phyloP scores from a whole-genome alignment of 164 flowering plant genomes.

The Nelumbo lutea region DNA sequence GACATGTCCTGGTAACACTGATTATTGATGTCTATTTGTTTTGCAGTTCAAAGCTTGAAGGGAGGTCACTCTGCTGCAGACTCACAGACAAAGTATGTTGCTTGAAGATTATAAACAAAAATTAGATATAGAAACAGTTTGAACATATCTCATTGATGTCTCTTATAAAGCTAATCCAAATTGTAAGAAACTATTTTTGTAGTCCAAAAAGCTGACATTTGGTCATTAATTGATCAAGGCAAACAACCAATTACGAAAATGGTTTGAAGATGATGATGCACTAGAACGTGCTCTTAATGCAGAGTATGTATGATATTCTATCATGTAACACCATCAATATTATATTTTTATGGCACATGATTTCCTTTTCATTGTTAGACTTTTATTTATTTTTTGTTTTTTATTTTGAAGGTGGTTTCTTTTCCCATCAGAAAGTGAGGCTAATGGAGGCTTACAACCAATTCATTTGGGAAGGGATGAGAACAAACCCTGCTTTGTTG shows the following conservation, averaged over 20 bases:
- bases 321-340: constrained; percentile 1
- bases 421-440: constrained; percentile 46
- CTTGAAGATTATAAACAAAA: not conserved
- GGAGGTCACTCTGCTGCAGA: constrained; percentile 67
- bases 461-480: constrained; percentile 62
- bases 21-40: too few species aligned
- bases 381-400: not conserved
- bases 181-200: not conserved
- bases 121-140: not conserved
- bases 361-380: not conserved
- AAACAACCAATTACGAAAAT: constrained; percentile 50
- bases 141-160: not conserved
- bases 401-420: constrained; percentile 71
- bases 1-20: too few species aligned
- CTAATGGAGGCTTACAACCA: constrained; percentile 28
- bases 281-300: constrained; percentile 79
- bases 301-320: constrained; percentile 52
- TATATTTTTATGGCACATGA: not conserved
- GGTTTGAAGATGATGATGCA: constrained; percentile 94
- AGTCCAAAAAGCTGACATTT: constrained; percentile 13
- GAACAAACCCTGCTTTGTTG: constrained; percentile 49
- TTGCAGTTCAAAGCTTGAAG: constrained; percentile 85
- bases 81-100: constrained; percentile 82
- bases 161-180: constrained; percentile 1
- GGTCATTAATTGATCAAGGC: constrained; percentile 42